Evolutionary conservation across 129 eudicot species (phyloP).

Genomic region (Apium graveolens): DNA sequence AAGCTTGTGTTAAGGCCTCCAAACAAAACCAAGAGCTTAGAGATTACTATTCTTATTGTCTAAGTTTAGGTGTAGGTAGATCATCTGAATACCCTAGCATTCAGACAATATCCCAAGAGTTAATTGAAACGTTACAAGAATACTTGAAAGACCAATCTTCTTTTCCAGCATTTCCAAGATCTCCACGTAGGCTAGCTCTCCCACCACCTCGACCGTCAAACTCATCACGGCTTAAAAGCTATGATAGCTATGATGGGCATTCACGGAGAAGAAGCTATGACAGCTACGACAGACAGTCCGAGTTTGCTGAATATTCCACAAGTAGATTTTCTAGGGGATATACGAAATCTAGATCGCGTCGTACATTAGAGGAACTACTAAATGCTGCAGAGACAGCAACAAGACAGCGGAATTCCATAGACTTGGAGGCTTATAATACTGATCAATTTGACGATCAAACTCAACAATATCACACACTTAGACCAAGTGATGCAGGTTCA

Average conservation of each 20-base stretch:
- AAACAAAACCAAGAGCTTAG: constrained; percentile 51
- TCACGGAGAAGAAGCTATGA: neutral
- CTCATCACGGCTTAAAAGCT: neutral
- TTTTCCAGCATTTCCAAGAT: constrained; percentile 17
- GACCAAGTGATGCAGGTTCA: constrained; percentile 35
- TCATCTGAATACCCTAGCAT: constrained; percentile 49
- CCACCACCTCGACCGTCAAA: constrained; percentile 11
- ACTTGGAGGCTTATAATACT: constrained; percentile 29
- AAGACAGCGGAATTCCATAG: constrained; percentile 30
- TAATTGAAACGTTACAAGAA: constrained; percentile 51
- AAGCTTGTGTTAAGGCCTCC: constrained; percentile 45
- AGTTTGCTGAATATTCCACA: constrained; percentile 19
- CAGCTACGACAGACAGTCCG: constrained; percentile 16
- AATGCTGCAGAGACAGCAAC: constrained; percentile 31
- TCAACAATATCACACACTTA: constrained; percentile 15
- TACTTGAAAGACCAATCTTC: constrained; percentile 53
- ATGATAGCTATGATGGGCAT: neutral
- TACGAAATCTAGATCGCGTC: constrained; percentile 27
- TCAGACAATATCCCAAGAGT: constrained; percentile 37
- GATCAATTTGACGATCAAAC: constrained; percentile 25
- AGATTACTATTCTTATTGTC: constrained; percentile 39
- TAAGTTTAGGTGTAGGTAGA: constrained; percentile 43
- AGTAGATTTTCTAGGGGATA: constrained; percentile 10
- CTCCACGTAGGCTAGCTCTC: constrained; percentile 9
- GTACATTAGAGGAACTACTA: constrained; percentile 42